A percentile compares a stretch with the other conserved stretches of the same genome.
Conservation (phyloP, 208 protist genomes). For the Trypanosomatidae sp. region DNA sequence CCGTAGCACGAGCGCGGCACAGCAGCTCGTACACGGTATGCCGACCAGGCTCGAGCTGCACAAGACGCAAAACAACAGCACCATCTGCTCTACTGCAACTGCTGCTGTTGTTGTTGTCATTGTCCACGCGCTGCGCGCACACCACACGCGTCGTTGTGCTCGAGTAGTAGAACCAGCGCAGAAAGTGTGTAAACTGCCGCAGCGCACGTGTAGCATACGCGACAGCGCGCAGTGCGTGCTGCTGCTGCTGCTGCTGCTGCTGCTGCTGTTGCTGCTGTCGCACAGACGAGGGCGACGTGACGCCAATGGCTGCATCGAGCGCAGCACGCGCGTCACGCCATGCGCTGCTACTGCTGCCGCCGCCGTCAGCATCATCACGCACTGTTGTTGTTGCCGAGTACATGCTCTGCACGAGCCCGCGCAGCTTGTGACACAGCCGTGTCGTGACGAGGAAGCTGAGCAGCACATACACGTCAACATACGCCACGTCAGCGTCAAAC, state of each 20-base stretch:
- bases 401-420: constrained; percentile 28
- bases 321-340: too few relatives aligned
- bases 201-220: constrained; percentile 7
- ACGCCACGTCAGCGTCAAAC: constrained; percentile 64
- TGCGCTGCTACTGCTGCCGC: too few relatives aligned
- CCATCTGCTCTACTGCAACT: not conserved
- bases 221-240: too few relatives aligned
- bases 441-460: constrained; percentile 37
- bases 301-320: too few relatives aligned
- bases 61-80: constrained; percentile 12
- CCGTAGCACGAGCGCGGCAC: constrained; percentile 27
- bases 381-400: not conserved
- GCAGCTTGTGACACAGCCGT: constrained; percentile 55
- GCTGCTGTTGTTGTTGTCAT: not conserved
- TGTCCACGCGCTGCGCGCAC: constrained; percentile 4
- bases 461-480: constrained; percentile 51
- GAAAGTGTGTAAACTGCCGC: constrained; percentile 15
- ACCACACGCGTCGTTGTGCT: constrained; percentile 4
- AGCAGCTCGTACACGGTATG: constrained; percentile 45
- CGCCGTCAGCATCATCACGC: too few relatives aligned
- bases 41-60: constrained; percentile 55
- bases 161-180: constrained; percentile 15
- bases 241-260: too few relatives aligned
- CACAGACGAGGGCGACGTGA: not conserved
- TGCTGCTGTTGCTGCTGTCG: too few relatives aligned